These are phyloP conservation scores for Aquilaria sinensis DNA, from an alignment of 345 rosid genomes.

Conservation along the genomic window DNA sequence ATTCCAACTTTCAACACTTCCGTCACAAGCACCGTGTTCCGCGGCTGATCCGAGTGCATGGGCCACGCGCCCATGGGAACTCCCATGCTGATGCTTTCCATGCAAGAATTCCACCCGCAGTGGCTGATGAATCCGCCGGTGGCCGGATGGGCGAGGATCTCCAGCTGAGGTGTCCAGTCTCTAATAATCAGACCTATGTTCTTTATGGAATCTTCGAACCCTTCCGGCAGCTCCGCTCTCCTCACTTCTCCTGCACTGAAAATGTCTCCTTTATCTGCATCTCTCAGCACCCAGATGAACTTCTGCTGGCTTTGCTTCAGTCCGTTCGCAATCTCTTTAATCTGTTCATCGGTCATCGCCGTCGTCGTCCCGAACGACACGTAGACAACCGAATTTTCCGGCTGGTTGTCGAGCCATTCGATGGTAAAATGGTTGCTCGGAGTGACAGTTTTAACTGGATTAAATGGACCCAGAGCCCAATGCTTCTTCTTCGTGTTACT, in stretches of 20 bases:
- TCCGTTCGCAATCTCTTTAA: constrained; percentile 35
- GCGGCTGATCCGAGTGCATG: constrained; percentile 59
- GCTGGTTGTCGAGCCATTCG: constrained; percentile 44
- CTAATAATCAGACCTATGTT: constrained; percentile 34
- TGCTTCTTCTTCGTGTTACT: constrained; percentile 9
- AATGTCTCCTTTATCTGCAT: constrained; percentile 53
- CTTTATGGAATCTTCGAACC: constrained; percentile 31
- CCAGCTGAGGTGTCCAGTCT: constrained; percentile 64
- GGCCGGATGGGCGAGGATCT: constrained; percentile 40
- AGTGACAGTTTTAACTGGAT: constrained; percentile 18
- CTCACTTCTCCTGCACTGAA: constrained; percentile 20
- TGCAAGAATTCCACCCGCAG: constrained; percentile 71
- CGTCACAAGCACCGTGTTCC: constrained; percentile 35
- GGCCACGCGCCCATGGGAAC: constrained; percentile 64
- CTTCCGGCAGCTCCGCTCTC: constrained; percentile 27
- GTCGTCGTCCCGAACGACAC: constrained; percentile 52
- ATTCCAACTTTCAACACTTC: constrained; percentile 33
- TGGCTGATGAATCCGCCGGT: constrained; percentile 56
- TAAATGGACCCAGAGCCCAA: constrained; percentile 47
- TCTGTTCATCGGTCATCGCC: constrained; percentile 27
- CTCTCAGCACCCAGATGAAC: constrained; percentile 59
- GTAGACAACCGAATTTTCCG: constrained; percentile 27
- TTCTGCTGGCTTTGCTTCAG: constrained; percentile 39
- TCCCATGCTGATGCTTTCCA: constrained; percentile 64
- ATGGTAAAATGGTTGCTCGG: constrained; percentile 14